Percentiles rank a stretch among this genome's conserved stretches.
phyloP scores from a whole-genome alignment of 2,329 filamentous ascomycete genomes.

The Chaetomium sp. region DNA sequence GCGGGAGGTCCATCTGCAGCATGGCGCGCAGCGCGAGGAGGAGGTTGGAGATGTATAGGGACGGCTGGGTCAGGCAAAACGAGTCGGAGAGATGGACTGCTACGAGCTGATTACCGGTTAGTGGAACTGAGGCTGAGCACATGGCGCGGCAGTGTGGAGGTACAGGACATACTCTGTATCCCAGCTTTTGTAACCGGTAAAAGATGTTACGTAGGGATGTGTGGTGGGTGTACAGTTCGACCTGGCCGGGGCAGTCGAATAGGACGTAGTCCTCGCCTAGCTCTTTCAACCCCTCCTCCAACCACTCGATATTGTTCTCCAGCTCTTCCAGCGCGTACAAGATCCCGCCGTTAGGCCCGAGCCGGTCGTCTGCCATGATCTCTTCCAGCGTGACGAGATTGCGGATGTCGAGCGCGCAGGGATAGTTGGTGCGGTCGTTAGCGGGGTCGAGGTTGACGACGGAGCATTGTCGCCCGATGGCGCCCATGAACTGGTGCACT shows the following conservation, averaged over 20 bases:
- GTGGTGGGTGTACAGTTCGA: slow-evolving; percentile 96
- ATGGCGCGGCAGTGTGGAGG: not conserved
- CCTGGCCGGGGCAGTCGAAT: slow-evolving; percentile 96
- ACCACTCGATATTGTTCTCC: slow-evolving; percentile 91
- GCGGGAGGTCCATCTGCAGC: slow-evolving; percentile 96
- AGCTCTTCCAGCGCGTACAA: slow-evolving; percentile 94
- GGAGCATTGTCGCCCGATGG: slow-evolving; percentile 91
- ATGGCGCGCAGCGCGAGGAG: slow-evolving; percentile 92
- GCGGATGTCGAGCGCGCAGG: slow-evolving; percentile 87
- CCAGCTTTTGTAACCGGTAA: slow-evolving; percentile 83
- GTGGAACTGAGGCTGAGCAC: slow-evolving; percentile 22
- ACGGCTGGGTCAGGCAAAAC: slow-evolving; percentile 89
- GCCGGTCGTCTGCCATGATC: slow-evolving; percentile 86
- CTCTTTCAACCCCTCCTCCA: slow-evolving; percentile 77
- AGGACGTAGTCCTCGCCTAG: slow-evolving; percentile 88
- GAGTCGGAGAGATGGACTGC: slow-evolving; percentile 93
- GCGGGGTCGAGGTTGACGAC: slow-evolving; percentile 96
- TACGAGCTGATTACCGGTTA: slow-evolving; percentile 67
- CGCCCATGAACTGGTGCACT: slow-evolving; percentile 97
- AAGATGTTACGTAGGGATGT: slow-evolving; percentile 90
- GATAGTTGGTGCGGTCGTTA: slow-evolving; percentile 89
- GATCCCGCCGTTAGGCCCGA: slow-evolving; percentile 91
- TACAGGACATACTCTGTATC: slow-evolving; percentile 73
- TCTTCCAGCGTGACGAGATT: slow-evolving; percentile 88
- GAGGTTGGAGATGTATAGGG: slow-evolving; percentile 91